phyloP scores from a whole-genome alignment of 768 basidiomycete genomes.

The Calocera cornea region DNA sequence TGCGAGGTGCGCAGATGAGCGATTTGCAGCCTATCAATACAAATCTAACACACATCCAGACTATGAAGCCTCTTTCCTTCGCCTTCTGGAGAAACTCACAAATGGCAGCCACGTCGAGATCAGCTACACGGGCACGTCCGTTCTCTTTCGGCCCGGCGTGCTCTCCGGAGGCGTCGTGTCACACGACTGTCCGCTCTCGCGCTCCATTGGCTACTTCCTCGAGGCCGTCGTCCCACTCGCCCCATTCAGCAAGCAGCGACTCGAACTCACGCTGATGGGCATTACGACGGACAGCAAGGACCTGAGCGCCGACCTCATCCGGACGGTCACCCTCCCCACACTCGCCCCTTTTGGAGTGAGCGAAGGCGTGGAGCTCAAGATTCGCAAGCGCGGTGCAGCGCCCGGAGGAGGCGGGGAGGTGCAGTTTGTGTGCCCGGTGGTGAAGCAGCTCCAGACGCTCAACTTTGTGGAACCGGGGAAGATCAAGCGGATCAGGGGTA shows the following conservation, averaged over 20 bases:
- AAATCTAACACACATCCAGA: constrained; percentile 33
- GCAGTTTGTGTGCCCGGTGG: constrained; percentile 82
- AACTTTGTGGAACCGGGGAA: constrained; percentile 87
- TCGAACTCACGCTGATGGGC: constrained; percentile 70
- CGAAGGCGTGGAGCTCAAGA: constrained; percentile 84
- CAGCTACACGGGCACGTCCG: constrained; percentile 86
- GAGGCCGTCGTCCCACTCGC: constrained; percentile 83
- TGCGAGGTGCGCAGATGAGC: constrained; percentile 48
- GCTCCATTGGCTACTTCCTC: constrained; percentile 87
- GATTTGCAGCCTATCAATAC: not conserved
- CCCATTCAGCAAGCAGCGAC: constrained; percentile 78
- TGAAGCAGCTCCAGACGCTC: constrained; percentile 81
- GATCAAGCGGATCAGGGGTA: constrained; percentile 87
- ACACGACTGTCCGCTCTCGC: constrained; percentile 80
- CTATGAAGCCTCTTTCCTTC: constrained; percentile 80
- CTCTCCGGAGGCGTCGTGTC: constrained; percentile 66
- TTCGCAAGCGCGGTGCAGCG: constrained; percentile 84
- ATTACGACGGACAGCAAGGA: constrained; percentile 89
- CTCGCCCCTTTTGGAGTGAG: constrained; percentile 80
- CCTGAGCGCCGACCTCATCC: constrained; percentile 76
- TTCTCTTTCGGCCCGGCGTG: constrained; percentile 85
- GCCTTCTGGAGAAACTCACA: constrained; percentile 77
- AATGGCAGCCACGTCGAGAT: constrained; percentile 95
- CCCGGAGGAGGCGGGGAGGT: constrained; percentile 89
- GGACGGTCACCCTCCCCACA: constrained; percentile 83